Evolutionary conservation across 768 basidiomycete genomes (phyloP).

Genomic region (Trametes elegans): DNA sequence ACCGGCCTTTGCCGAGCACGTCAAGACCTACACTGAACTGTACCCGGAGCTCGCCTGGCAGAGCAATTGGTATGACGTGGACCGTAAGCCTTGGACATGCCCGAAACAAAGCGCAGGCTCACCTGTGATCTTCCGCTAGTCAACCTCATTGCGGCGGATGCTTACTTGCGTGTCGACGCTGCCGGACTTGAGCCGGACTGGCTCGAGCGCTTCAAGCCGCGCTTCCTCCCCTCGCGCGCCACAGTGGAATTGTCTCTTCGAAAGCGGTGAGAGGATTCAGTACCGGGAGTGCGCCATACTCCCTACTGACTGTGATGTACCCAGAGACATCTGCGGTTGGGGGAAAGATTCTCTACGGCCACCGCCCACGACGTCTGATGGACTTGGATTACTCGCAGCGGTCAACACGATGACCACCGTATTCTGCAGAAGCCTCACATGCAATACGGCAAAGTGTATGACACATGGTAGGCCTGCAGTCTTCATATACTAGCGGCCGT

Average conservation of each 20-base stretch:
- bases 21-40: conserved; percentile 24
- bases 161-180: conserved; percentile 37
- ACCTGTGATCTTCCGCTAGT: conserved; percentile 36
- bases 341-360: neutral
- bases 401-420: conserved; percentile 31
- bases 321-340: neutral
- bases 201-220: conserved; percentile 4
- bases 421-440: conserved; percentile 49
- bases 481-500: neutral
- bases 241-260: too few relatives aligned
- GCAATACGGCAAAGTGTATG: conserved; percentile 39
- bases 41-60: conserved; percentile 38
- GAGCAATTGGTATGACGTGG: conserved; percentile 38
- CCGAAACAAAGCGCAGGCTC: too few relatives aligned
- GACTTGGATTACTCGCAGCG: conserved; percentile 25
- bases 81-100: too few relatives aligned
- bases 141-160: conserved; percentile 49
- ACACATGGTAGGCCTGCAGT: conserved; percentile 34
- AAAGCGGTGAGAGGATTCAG: too few relatives aligned
- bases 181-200: neutral
- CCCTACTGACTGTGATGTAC: neutral
- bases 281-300: too few relatives aligned
- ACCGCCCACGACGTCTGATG: neutral
- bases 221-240: neutral
- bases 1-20: conserved; percentile 30